Percentiles rank a stretch among this genome's conserved stretches.
Evolutionary conservation across 768 basidiomycete genomes (phyloP).

Genomic region (Sarcodon sp.): DNA sequence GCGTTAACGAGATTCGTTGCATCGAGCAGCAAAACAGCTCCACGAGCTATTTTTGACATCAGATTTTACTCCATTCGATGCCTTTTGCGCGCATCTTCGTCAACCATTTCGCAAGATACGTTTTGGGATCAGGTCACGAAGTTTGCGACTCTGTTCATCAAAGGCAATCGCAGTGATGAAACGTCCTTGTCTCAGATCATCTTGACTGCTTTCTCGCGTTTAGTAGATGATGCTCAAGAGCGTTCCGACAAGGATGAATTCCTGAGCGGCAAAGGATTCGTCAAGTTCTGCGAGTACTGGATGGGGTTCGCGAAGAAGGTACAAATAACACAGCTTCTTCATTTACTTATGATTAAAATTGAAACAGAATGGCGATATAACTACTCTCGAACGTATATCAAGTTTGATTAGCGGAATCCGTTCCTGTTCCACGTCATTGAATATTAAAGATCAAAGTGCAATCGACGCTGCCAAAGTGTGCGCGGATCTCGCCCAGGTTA

Average conservation of each 20-base stretch:
- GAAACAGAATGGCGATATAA: slow-evolving; percentile 33
- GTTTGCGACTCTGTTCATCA: slow-evolving; percentile 28
- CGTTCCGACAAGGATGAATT: slow-evolving; percentile 25
- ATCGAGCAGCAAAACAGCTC: slow-evolving; percentile 6
- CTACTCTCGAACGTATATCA: slow-evolving; percentile 3
- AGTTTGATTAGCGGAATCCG: not conserved
- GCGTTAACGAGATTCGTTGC: slow-evolving; percentile 24
- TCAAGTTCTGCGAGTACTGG: slow-evolving; percentile 64
- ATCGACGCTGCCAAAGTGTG: not conserved
- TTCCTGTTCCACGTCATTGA: not conserved
- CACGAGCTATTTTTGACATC: slow-evolving; percentile 19
- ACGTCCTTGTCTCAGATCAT: slow-evolving; percentile 23
- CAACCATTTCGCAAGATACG: slow-evolving; percentile 32
- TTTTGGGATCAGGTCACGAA: slow-evolving; percentile 65
- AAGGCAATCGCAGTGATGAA: slow-evolving; percentile 10
- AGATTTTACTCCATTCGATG: slow-evolving; percentile 31
- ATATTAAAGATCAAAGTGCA: not conserved
- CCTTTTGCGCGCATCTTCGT: slow-evolving; percentile 32
- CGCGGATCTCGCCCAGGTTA: not conserved
- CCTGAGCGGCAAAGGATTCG: slow-evolving; percentile 37
- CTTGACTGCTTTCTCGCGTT: slow-evolving; percentile 26
- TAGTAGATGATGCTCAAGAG: slow-evolving; percentile 28
- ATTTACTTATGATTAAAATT: slow-evolving; percentile 1
- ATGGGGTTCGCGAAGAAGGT: slow-evolving; percentile 55
- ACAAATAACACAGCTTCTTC: slow-evolving; percentile 6